These are phyloP conservation scores for Thalassia testudinum DNA, from an alignment of 116 monocot genomes.

Conservation along the genomic window DNA sequence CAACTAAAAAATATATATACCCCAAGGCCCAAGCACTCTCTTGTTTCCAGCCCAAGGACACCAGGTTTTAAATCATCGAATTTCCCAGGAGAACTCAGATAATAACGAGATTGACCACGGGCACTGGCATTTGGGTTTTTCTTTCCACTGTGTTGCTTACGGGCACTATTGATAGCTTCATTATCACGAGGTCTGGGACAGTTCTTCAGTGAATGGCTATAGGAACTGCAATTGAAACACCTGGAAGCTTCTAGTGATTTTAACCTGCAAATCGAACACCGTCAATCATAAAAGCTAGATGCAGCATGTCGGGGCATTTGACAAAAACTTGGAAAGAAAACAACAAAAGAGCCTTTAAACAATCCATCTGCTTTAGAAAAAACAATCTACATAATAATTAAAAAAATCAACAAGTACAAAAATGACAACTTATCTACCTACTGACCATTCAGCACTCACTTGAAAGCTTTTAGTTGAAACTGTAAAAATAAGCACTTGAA, in stretches of 20 bases:
- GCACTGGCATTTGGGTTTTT: constrained; percentile 26
- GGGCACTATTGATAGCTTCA: constrained; percentile 67
- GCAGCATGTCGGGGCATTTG: too few species aligned
- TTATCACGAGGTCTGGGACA: constrained; percentile 81
- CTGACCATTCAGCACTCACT: too few species aligned
- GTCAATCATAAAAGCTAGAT: too few species aligned
- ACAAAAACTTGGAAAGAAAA: too few species aligned
- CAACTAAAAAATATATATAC: constrained; percentile 27
- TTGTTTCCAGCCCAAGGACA: constrained; percentile 73
- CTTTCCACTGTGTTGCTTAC: constrained; percentile 57
- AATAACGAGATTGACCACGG: constrained; percentile 58
- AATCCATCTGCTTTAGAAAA: too few species aligned
- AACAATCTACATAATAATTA: too few species aligned
- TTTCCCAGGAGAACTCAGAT: constrained; percentile 62
- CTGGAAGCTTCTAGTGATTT: constrained; percentile 54
- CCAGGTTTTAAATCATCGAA: constrained; percentile 82
- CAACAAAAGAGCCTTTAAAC: too few species aligned
- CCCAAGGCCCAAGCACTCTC: constrained; percentile 81
- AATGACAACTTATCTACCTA: too few species aligned
- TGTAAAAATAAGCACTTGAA: too few species aligned
- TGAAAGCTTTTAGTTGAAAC: too few species aligned
- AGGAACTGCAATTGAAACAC: constrained; percentile 95
- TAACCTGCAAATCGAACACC: constrained; percentile 1
- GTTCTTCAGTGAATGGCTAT: constrained; percentile 76
- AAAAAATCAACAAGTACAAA: too few species aligned